Conservation (phyloP, 805 yeast species). For the Tetrapisispora iriomotensis region DNA sequence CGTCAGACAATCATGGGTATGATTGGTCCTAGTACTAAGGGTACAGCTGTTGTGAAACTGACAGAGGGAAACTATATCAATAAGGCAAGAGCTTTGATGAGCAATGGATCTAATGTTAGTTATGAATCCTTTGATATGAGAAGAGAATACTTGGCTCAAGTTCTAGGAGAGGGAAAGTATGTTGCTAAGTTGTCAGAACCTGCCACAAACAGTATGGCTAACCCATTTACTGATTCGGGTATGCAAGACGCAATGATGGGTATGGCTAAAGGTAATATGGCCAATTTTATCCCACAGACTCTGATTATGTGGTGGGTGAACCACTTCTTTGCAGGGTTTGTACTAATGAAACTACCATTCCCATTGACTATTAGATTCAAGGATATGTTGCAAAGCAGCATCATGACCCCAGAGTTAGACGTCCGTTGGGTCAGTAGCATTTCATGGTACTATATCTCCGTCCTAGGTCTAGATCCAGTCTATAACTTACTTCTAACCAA, state of each 20-base stretch:
- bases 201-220: conserved; percentile 30
- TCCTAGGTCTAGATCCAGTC: conserved; percentile 74
- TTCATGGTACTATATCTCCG: conserved; percentile 90
- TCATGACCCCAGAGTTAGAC: conserved; percentile 73
- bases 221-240: conserved; percentile 63
- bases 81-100: conserved; percentile 48
- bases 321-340: conserved; percentile 84
- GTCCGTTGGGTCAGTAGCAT: conserved; percentile 88
- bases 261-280: conserved; percentile 72
- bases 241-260: conserved; percentile 63
- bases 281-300: conserved; percentile 85
- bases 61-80: conserved; percentile 57
- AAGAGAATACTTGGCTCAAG: conserved; percentile 38
- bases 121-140: conserved; percentile 44
- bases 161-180: conserved; percentile 45
- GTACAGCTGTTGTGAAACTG: conserved; percentile 40
- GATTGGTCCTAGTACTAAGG: conserved; percentile 48
- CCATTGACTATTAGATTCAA: conserved; percentile 85
- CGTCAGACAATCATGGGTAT: conserved; percentile 59
- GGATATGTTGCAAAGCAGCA: conserved; percentile 83
- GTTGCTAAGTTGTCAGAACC: conserved; percentile 37
- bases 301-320: conserved; percentile 94
- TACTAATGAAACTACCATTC: conserved; percentile 82
- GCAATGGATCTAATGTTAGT: conserved; percentile 44
- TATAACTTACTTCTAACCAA: conserved; percentile 50